Conservation (phyloP, 2,329 filamentous ascomycete species). For the Penicillium polonicum region DNA sequence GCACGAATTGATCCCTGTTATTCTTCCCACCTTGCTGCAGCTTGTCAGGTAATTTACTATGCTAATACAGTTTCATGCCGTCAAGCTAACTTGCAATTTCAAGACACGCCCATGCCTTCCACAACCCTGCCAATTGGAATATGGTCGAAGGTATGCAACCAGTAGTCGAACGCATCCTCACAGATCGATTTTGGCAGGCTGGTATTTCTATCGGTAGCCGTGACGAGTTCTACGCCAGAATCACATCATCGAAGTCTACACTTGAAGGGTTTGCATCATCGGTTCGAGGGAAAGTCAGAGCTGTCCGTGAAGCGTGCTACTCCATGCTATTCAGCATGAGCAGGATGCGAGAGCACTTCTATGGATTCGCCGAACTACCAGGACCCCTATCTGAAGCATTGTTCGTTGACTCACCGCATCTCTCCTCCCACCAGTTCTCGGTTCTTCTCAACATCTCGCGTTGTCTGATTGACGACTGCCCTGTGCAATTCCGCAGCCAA, state of each 20-base stretch:
- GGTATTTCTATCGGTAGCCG: constrained; percentile 94
- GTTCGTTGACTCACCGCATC: constrained; percentile 74
- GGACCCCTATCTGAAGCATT: constrained; percentile 78
- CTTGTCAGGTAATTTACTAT: constrained; percentile 63
- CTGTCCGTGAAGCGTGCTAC: constrained; percentile 90
- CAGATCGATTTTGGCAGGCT: constrained; percentile 96
- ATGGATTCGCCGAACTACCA: constrained; percentile 81
- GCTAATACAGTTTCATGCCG: not conserved
- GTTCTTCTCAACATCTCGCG: constrained; percentile 87
- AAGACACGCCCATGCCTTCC: constrained; percentile 85
- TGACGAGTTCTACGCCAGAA: constrained; percentile 92
- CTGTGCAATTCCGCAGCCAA: constrained; percentile 69
- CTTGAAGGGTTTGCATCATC: constrained; percentile 93
- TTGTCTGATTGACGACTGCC: constrained; percentile 89
- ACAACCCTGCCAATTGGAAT: constrained; percentile 81
- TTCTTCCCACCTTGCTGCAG: constrained; percentile 82
- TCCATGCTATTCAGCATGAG: constrained; percentile 94
- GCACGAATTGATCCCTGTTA: constrained; percentile 75
- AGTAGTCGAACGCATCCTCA: constrained; percentile 78
- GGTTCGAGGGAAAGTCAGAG: constrained; percentile 82
- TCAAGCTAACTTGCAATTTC: constrained; percentile 14
- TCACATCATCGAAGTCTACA: constrained; percentile 82
- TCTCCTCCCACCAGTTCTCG: constrained; percentile 91
- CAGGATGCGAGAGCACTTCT: constrained; percentile 81
- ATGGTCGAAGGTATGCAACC: constrained; percentile 73